Percentiles rank a stretch among this genome's conserved stretches.
phyloP scores from a whole-genome alignment of 495 filamentous ascomycete species.

The Penicillium egyptiacum region DNA sequence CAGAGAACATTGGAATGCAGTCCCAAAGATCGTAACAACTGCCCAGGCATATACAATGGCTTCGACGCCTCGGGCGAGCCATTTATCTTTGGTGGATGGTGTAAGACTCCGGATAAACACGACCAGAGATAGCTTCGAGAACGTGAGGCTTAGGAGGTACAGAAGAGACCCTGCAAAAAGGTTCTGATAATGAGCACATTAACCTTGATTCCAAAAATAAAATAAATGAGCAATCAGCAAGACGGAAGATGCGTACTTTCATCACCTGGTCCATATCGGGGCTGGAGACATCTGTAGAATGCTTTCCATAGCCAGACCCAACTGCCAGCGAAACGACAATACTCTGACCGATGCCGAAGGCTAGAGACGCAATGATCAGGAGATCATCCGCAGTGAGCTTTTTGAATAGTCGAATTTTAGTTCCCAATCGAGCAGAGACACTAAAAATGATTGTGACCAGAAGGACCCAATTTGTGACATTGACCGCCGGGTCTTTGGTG shows the following conservation, averaged over 20 bases:
- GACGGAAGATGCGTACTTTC: conserved; percentile 24
- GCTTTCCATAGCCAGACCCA: conserved; percentile 30
- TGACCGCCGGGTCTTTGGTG: conserved; percentile 29
- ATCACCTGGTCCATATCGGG: conserved; percentile 24
- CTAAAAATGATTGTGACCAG: conserved; percentile 23
- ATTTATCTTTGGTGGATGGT: conserved; percentile 19
- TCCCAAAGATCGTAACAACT: conserved; percentile 21
- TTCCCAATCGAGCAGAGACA: conserved; percentile 26
- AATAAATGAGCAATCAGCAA: neutral
- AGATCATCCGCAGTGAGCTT: conserved; percentile 22
- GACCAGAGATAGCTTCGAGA: conserved; percentile 32
- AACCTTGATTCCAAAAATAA: neutral
- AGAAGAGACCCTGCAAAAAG: conserved; percentile 28
- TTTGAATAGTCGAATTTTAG: conserved; percentile 28
- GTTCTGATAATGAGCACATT: conserved; percentile 10
- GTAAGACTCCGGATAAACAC: conserved; percentile 29
- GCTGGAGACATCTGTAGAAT: conserved; percentile 17
- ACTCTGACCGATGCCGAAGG: conserved; percentile 26
- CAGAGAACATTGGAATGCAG: conserved; percentile 29
- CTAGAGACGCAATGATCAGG: conserved; percentile 17
- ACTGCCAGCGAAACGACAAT: conserved; percentile 30
- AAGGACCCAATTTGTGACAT: conserved; percentile 29
- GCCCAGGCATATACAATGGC: conserved; percentile 18
- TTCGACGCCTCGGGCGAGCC: conserved; percentile 20
- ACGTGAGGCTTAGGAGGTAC: conserved; percentile 25